Evolutionary conservation across 1,284 basidiomycete species (phyloP).

Genomic region (Paramarasmius palmivorus): DNA sequence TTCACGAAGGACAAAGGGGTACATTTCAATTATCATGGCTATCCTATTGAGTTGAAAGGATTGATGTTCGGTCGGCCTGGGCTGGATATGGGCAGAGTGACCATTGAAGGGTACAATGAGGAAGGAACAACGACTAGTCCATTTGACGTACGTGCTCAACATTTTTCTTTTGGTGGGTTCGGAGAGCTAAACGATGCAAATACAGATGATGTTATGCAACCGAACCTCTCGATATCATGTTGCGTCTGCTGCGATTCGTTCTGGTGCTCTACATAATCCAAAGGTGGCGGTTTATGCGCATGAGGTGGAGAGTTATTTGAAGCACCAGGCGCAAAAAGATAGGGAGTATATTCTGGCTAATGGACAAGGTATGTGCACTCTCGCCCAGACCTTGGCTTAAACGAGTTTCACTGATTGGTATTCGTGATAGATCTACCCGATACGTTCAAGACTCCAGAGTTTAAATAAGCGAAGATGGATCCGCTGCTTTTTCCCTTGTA

Average conservation of each 20-base stretch:
- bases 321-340: conserved; percentile 57
- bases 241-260: conserved; percentile 57
- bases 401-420: neutral
- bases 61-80: conserved; percentile 59
- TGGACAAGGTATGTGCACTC: conserved; percentile 46
- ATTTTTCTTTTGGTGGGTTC: neutral
- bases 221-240: conserved; percentile 65
- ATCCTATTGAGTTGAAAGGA: conserved; percentile 67
- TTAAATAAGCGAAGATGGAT: neutral
- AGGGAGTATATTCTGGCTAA: conserved; percentile 54
- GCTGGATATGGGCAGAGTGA: conserved; percentile 40
- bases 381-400: neutral
- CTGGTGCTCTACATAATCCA: conserved; percentile 49
- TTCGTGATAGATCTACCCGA: neutral
- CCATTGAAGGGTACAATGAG: conserved; percentile 62
- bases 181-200: neutral
- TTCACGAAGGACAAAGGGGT: conserved; percentile 74
- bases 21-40: conserved; percentile 87
- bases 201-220: conserved; percentile 71
- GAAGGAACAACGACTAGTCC: conserved; percentile 73
- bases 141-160: conserved; percentile 48
- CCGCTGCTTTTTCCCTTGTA: too few species aligned
- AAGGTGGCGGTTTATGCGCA: conserved; percentile 56
- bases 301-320: conserved; percentile 47
- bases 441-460: conserved; percentile 3